These are phyloP conservation scores for Syzygium oleosum DNA, from an alignment of 345 rosid species.

Conservation along the genomic window DNA sequence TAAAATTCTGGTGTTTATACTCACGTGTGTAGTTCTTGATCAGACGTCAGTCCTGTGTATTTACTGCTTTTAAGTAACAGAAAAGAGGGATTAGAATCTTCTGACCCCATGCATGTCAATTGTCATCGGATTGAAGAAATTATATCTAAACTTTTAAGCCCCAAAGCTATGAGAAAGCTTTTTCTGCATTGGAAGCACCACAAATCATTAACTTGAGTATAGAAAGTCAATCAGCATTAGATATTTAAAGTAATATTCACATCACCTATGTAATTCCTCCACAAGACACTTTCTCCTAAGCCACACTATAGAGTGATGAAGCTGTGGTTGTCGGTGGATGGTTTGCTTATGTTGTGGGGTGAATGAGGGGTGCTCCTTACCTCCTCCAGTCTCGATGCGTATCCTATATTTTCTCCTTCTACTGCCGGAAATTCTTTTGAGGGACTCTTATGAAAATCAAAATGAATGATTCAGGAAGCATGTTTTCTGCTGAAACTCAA, in stretches of 20 bases:
- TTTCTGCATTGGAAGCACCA: background rate
- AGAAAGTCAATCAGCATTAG: background rate
- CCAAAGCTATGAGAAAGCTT: background rate
- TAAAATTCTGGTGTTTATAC: background rate
- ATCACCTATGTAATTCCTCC: background rate
- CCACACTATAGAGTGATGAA: background rate
- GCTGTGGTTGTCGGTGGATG: background rate
- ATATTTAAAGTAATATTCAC: background rate
- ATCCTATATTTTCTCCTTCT: background rate
- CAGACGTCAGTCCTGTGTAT: background rate
- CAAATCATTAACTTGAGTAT: background rate
- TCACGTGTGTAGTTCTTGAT: background rate
- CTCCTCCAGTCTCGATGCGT: background rate
- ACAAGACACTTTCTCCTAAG: background rate
- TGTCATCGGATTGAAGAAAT: background rate
- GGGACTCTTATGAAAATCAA: background rate
- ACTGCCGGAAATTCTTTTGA: background rate
- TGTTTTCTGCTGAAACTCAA: background rate
- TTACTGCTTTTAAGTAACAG: background rate
- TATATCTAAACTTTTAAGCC: background rate
- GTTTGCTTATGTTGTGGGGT: background rate
- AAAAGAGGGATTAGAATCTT: background rate
- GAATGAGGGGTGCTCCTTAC: fast-evolving
- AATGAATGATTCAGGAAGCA: background rate
- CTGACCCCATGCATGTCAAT: background rate